Base-by-base conservation (phyloP, 305 asterid genomes). In the Rubia occidens region DNA sequence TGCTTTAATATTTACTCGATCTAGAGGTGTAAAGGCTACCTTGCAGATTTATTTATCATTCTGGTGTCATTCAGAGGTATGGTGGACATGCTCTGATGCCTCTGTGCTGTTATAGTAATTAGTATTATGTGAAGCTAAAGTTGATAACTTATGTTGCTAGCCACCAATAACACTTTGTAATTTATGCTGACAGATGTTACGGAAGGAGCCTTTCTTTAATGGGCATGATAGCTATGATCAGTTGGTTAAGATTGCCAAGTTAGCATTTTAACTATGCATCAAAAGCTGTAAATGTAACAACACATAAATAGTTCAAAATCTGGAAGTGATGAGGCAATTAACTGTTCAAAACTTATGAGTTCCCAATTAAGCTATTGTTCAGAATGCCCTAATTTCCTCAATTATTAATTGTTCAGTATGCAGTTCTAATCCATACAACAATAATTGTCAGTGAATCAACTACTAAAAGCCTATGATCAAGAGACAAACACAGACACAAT, bases 141-240 rank as follows among this genome's bases (percentile, higher is more conserved):
- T 49, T 67, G 14, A 11, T 67, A 15, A 24, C 59, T 5, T 32
- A 45, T 44, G 26, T 11, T 70, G 44, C 29, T 11, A 59, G 37
- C 59, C 58, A 32, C 24, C 11, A 17, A 2, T 49, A 15, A 42
- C 47, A 75, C 78, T 39, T 62, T 67, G 39, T 65, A 59, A 68
- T 69, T 72, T 76, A 17, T 81, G 67, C 54, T 73, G 64, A 44
- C 90, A 90, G 94, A 90, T 88, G 70, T 90, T 90, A 67, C 86
- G 94, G 74, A 90, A 90, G 86, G 96, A 90, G 82, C 96, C 96
- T 60, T 90, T 90, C 85, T 90, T 90, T 80, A 86, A 88, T 59
- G 96, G 95, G 76, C 96, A 88, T 68, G 96, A 90, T 70, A 90
- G 88, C 76, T 80, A 90, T 72, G 96, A 90, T 82, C 96, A 90